Evolutionary conservation across 495 filamentous ascomycete genomes (phyloP), one percentile per base, ranked within the genome.

Genomic region (Talaromyces liani): DNA sequence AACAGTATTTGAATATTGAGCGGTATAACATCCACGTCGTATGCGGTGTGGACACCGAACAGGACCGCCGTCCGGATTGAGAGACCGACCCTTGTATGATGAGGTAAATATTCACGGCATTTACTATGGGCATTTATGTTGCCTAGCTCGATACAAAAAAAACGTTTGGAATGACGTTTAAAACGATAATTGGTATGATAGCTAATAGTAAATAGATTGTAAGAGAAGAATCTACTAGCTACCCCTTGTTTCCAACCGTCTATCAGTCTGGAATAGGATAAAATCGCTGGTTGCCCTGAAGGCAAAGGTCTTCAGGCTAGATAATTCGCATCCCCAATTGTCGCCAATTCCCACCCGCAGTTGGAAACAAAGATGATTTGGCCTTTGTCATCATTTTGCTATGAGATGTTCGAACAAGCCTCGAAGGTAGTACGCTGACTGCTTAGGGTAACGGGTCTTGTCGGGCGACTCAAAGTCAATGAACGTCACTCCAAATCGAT

Each of bases 381-480:
- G 49, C 10, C 18, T 24, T 22, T 53, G 18, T 4, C 4, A 24
- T 53, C 49, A 24, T 53, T 27, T 29, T 55, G 20, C 51, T 29
- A 81, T 77, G 67, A 80, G 66, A 58, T 75, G 69, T 47, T 71
- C 70, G 60, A 81, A 80, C 45, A 78, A 58, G 62, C 72, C 72
- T 33, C 75, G 71, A 41, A 81, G 63, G 16, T 79, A 79, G 60
- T 71, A 75, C 4, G 79, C 75, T 24, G 74, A 78, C 64, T 78
- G 71, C 64, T 81, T 81, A 8, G 79, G 77, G 63, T 79, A 71
- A 20, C 79, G 69, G 18, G 67, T 79, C 68, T 81, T 82, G 45
- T 79, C 72, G n/a, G 71, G 66, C 10, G 74, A 71, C 66, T 77
- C 70, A 31, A 72, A 81, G 66, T 81, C 79, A 22, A 80, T 71